phyloP scores from a whole-genome alignment of 2,329 filamentous ascomycete genomes.

The Sphaerostilbella broomeana region DNA sequence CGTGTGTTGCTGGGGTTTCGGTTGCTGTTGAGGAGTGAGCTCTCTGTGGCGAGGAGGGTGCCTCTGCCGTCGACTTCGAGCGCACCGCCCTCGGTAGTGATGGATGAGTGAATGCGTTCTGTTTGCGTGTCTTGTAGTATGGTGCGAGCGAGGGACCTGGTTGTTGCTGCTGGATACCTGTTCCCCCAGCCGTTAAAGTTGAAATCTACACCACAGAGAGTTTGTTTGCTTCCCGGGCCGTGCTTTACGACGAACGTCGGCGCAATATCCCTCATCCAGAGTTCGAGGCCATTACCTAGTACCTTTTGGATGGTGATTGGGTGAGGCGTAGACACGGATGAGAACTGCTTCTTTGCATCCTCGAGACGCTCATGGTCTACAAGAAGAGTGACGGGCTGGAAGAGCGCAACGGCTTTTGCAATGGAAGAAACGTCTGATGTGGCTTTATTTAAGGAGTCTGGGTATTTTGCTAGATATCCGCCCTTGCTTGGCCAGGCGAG shows the following conservation, averaged over 20 bases:
- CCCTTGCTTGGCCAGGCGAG: conserved; percentile 13
- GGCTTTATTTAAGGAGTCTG: conserved; percentile 5
- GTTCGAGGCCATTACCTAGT: conserved; percentile 13
- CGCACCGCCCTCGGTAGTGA: conserved; percentile 21
- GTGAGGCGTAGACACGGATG: conserved; percentile 3
- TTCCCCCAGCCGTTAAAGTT: conserved; percentile 27
- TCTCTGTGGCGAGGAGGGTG: conserved; percentile 24
- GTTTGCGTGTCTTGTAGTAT: conserved; percentile 1
- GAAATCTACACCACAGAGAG: conserved; percentile 17
- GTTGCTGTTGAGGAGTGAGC: conserved; percentile 24
- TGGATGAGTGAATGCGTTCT: conserved; percentile 4
- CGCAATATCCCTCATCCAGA: conserved; percentile 26
- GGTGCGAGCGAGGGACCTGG: conserved; percentile 11
- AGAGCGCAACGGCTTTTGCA: conserved; percentile 20
- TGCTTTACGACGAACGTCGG: conserved; percentile 18
- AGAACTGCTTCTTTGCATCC: conserved; percentile 13
- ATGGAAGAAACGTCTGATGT: conserved; percentile 21
- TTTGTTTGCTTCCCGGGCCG: background rate
- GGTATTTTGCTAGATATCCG: conserved; percentile 2
- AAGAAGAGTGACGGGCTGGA: conserved; percentile 22
- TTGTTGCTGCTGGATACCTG: conserved; percentile 15
- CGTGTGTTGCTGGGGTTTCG: conserved; percentile 20
- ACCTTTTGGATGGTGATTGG: conserved; percentile 10
- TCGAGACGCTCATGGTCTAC: conserved; percentile 12
- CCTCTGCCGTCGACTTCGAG: conserved; percentile 25